Conservation (phyloP, 371 early-diverging fungal genomes). For the Mucor sp. region DNA sequence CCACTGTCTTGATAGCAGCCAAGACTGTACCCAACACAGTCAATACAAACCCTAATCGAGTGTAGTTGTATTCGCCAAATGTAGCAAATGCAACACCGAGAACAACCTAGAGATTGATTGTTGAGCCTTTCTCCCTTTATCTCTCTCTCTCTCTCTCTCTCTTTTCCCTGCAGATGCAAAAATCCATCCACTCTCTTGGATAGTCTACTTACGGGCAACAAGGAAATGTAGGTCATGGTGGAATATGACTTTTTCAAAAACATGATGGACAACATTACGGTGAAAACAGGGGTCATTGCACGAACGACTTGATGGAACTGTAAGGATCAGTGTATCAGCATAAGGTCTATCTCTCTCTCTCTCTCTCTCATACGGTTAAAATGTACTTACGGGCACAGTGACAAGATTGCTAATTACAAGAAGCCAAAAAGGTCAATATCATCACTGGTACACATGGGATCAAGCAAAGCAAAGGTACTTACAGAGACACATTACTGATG, state of each 20-base stretch:
- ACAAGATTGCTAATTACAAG: slow-evolving; percentile 46
- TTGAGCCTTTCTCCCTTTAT: background rate
- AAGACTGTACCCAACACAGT: slow-evolving; percentile 83
- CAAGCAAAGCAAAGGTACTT: slow-evolving; percentile 39
- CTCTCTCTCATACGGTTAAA: background rate
- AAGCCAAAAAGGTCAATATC: background rate
- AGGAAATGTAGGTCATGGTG: slow-evolving; percentile 59
- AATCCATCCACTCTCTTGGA: background rate
- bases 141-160: background rate
- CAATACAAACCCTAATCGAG: slow-evolving; percentile 66
- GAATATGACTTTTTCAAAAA: slow-evolving; percentile 62
- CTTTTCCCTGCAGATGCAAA: background rate
- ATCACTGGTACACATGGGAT: background rate
- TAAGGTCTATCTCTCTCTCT: background rate
- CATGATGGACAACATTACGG: slow-evolving; percentile 65
- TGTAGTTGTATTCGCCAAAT: slow-evolving; percentile 79
- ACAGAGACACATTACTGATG: slow-evolving; percentile 82
- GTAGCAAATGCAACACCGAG: slow-evolving; percentile 86
- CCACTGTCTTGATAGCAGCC: slow-evolving; percentile 81
- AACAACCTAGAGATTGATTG: slow-evolving; percentile 54
- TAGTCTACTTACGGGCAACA: slow-evolving; percentile 53
- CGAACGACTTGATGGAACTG: slow-evolving; percentile 86
- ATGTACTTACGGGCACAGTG: slow-evolving; percentile 49
- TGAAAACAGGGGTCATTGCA: slow-evolving; percentile 84
- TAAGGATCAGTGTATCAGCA: background rate